Evolutionary conservation across 1,284 basidiomycete genomes (phyloP).

Genomic region (Heterobasidion occidentale): DNA sequence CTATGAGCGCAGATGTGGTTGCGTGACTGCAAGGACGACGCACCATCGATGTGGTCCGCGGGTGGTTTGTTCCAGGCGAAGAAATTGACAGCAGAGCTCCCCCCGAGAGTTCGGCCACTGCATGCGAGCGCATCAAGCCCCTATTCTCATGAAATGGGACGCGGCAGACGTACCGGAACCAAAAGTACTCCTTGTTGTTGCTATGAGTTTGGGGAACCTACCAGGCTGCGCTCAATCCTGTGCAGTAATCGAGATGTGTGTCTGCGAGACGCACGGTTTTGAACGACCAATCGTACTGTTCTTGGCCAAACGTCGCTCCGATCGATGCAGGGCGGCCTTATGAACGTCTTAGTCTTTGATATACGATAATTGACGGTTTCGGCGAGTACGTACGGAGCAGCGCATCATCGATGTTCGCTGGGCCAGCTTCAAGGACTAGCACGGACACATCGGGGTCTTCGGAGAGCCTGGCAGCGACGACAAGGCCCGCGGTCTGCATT

Average conservation of each 20-base stretch:
- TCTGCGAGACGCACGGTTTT: slow-evolving; percentile 15
- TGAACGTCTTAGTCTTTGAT: slow-evolving; percentile 1
- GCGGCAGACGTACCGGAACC: slow-evolving; percentile 9
- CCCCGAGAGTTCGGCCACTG: slow-evolving; percentile 22
- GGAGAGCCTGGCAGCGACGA: slow-evolving; percentile 36
- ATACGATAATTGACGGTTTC: neutral
- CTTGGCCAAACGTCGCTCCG: slow-evolving; percentile 12
- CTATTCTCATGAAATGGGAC: too few species aligned
- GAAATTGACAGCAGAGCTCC: slow-evolving; percentile 19
- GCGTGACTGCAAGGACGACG: neutral
- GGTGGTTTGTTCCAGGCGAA: slow-evolving; percentile 18
- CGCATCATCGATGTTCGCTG: slow-evolving; percentile 12
- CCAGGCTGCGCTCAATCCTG: neutral
- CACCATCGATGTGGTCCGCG: slow-evolving; percentile 17
- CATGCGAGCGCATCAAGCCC: neutral
- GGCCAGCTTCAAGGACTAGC: slow-evolving; percentile 25
- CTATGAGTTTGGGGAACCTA: slow-evolving; percentile 13
- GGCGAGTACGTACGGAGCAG: slow-evolving; percentile 5
- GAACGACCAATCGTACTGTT: slow-evolving; percentile 23
- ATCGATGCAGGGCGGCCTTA: neutral
- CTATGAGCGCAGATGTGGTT: neutral
- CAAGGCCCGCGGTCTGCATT: slow-evolving; percentile 31
- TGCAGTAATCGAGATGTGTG: neutral
- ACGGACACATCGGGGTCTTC: slow-evolving; percentile 31
- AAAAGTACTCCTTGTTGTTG: slow-evolving; percentile 8